phyloP scores from a whole-genome alignment of 1,284 basidiomycete genomes.

The Ceratobasidium sp. region DNA sequence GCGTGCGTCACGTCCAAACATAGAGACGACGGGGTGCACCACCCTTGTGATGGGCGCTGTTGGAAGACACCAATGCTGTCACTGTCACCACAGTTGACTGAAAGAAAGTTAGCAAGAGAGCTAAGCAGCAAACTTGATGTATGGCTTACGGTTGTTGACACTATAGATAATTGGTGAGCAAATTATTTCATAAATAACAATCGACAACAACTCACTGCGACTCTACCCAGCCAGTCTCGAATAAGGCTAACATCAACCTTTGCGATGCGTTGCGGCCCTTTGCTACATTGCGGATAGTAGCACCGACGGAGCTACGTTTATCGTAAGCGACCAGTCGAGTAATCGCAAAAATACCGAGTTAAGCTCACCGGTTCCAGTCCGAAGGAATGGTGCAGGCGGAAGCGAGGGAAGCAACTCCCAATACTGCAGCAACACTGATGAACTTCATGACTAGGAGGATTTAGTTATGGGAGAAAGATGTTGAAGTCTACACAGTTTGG shows the following conservation, averaged over 20 bases:
- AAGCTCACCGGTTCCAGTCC: constrained; percentile 12
- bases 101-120: neutral
- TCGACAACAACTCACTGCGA: constrained; percentile 8
- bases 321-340: neutral
- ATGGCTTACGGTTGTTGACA: constrained; percentile 36
- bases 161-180: neutral
- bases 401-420: constrained; percentile 5
- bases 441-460: constrained; percentile 19
- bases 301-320: constrained; percentile 2
- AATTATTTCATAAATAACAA: neutral
- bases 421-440: constrained; percentile 6
- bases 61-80: constrained; percentile 42
- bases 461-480: neutral
- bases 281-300: constrained; percentile 21
- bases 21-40: constrained; percentile 25
- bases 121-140: neutral
- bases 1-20: constrained; percentile 39
- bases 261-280: constrained; percentile 29
- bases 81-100: constrained; percentile 40
- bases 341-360: neutral
- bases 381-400: constrained; percentile 20
- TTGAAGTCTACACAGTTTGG: too few relatives aligned
- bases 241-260: constrained; percentile 27
- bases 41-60: constrained; percentile 37
- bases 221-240: constrained; percentile 35